These are phyloP conservation scores for Candida pseudofarinosa DNA, from an alignment of 805 yeast species.

Conservation along the genomic window DNA sequence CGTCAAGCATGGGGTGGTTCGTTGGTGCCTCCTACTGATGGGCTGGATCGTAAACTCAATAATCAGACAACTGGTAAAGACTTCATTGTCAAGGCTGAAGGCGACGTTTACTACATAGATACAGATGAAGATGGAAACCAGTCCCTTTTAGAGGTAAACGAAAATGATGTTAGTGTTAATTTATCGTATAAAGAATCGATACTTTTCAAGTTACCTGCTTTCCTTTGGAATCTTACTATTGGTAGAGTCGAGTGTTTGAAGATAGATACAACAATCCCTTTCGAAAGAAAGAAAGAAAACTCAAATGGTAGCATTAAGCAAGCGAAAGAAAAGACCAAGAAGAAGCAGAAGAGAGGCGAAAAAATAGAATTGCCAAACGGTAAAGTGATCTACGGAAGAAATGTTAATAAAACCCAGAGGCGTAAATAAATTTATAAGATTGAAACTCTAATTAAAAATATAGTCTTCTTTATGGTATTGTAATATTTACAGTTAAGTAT, in stretches of 20 bases:
- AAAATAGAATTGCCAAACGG: slow-evolving; percentile 58
- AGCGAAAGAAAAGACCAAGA: slow-evolving; percentile 22
- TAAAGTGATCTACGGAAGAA: slow-evolving; percentile 44
- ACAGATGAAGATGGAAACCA: slow-evolving; percentile 31
- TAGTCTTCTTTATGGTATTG: not conserved
- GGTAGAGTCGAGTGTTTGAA: slow-evolving; percentile 24
- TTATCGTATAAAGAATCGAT: slow-evolving; percentile 51
- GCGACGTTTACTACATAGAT: slow-evolving; percentile 52
- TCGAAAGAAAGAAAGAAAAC: not conserved
- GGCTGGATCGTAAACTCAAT: slow-evolving; percentile 40
- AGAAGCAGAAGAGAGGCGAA: slow-evolving; percentile 36
- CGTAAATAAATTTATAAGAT: slow-evolving; percentile 4
- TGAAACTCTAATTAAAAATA: not conserved
- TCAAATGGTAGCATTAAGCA: not conserved
- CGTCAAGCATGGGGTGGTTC: slow-evolving; percentile 55
- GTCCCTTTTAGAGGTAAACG: slow-evolving; percentile 36
- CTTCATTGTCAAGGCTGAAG: slow-evolving; percentile 54
- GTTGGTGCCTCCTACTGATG: slow-evolving; percentile 46
- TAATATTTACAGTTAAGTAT: not conserved
- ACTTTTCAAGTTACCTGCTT: slow-evolving; percentile 38
- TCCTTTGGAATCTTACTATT: slow-evolving; percentile 41
- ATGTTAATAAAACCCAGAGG: slow-evolving; percentile 7
- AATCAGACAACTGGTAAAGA: slow-evolving; percentile 44
- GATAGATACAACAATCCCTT: not conserved
- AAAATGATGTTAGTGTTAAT: slow-evolving; percentile 41